phyloP scores from a whole-genome alignment of 345 rosid genomes.

The Geranium brycei region DNA sequence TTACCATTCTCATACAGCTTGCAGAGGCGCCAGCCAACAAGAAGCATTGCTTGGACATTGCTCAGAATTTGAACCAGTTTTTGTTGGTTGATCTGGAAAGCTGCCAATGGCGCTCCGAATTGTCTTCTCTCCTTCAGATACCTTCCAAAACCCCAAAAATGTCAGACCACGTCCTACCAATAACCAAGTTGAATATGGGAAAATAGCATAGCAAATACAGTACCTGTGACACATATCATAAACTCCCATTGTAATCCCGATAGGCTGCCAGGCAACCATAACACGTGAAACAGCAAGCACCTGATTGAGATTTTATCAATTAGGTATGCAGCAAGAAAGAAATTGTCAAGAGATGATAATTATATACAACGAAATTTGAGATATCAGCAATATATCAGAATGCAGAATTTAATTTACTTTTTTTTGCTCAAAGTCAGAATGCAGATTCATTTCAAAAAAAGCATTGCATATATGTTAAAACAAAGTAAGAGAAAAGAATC shows the following conservation, averaged over 20 bases:
- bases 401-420: not conserved
- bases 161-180: not conserved
- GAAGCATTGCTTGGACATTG: slow-evolving; percentile 78
- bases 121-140: slow-evolving; percentile 87
- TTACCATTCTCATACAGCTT: slow-evolving; percentile 68
- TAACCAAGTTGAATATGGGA: too few species aligned
- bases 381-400: not conserved
- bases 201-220: not conserved
- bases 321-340: not conserved
- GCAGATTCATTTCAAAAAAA: too few species aligned
- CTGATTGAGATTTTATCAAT: slow-evolving; percentile 19
- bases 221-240: slow-evolving; percentile 59
- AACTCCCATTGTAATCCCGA: slow-evolving; percentile 87
- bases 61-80: slow-evolving; percentile 84
- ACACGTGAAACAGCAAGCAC: slow-evolving; percentile 92
- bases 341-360: not conserved
- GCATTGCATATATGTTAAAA: not conserved
- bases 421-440: too few species aligned
- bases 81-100: slow-evolving; percentile 84
- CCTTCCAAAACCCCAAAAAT: slow-evolving; percentile 26
- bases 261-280: slow-evolving; percentile 93
- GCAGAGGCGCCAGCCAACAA: slow-evolving; percentile 96
- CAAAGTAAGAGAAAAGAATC: too few species aligned
- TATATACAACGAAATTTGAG: not conserved
- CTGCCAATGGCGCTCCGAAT: slow-evolving; percentile 94